Evolutionary conservation across 169 alveolate genomes (phyloP).

Genomic region (Besnoitia besnoiti): DNA sequence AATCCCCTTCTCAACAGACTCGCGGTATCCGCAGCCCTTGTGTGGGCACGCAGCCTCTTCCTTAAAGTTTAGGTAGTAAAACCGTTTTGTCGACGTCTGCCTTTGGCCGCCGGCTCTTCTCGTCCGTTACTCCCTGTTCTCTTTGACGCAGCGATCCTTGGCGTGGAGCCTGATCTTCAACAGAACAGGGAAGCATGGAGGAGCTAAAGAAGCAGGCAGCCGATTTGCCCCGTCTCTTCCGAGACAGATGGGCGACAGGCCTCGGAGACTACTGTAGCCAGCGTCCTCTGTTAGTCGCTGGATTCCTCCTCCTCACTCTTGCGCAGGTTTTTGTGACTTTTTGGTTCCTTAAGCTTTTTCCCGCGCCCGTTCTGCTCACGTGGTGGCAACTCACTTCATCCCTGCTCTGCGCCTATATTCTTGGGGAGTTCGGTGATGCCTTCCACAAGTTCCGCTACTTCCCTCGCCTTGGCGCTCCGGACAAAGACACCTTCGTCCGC

Average conservation of each 20-base stretch:
- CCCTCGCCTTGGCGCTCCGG: constrained; percentile 32
- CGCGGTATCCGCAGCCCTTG: too few species aligned
- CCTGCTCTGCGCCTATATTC: constrained; percentile 48
- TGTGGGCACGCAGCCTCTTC: too few species aligned
- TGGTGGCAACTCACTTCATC: constrained; percentile 63
- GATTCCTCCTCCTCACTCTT: constrained; percentile 24
- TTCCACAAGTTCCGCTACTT: constrained; percentile 40
- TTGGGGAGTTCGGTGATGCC: constrained; percentile 60
- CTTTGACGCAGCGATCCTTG: too few species aligned
- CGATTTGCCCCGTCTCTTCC: background rate
- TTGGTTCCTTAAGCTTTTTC: constrained; percentile 49
- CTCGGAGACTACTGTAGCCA: background rate
- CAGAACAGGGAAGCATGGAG: background rate
- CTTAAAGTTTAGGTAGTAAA: too few species aligned
- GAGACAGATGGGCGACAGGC: constrained; percentile 4
- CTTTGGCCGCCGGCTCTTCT: too few species aligned
- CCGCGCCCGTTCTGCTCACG: constrained; percentile 59
- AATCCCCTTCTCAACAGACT: too few species aligned
- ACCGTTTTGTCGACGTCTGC: too few species aligned
- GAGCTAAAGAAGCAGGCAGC: background rate
- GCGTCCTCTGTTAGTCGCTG: background rate
- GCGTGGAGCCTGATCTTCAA: too few species aligned
- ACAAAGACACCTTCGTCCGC: constrained; percentile 29
- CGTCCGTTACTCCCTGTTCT: too few species aligned
- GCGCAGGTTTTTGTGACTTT: constrained; percentile 56